A percentile compares a stretch with the other conserved stretches of the same genome.
Evolutionary conservation across 106 monocot genomes (phyloP).

Genomic region (Agapanthus africanus): DNA sequence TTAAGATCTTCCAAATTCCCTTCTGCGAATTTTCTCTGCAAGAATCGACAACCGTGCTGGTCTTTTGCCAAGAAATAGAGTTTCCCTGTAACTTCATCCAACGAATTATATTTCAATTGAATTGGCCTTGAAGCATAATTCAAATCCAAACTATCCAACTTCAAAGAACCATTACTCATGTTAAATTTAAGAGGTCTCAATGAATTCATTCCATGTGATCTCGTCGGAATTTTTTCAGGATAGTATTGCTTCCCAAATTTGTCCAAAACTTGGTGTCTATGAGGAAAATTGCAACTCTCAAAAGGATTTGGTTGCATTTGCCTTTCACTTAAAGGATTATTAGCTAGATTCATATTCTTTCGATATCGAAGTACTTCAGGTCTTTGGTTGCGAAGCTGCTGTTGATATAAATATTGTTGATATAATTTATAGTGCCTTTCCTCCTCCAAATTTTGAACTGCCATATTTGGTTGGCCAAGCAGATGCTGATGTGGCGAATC

Average conservation of each 20-base stretch:
- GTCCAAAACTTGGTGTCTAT: slow-evolving; percentile 6
- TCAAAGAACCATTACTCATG: slow-evolving; percentile 12
- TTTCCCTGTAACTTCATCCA: slow-evolving; percentile 28
- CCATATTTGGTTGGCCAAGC: background rate
- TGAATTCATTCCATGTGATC: slow-evolving; percentile 14
- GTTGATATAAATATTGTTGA: slow-evolving; percentile 7
- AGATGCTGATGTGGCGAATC: background rate
- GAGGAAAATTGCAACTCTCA: slow-evolving; percentile 2
- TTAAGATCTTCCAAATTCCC: slow-evolving; percentile 31
- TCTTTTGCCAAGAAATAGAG: slow-evolving; percentile 48
- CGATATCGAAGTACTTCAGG: slow-evolving; percentile 4
- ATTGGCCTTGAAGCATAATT: slow-evolving; percentile 3
- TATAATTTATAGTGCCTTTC: slow-evolving; percentile 5
- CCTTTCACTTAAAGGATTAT: slow-evolving; percentile 11
- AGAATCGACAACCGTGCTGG: slow-evolving; percentile 42
- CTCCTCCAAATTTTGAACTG: too few species aligned
- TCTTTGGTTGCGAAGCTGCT: slow-evolving; percentile 7
- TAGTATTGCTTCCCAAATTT: slow-evolving; percentile 9
- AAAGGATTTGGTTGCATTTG: background rate
- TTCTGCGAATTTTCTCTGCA: slow-evolving; percentile 39
- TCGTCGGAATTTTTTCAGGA: slow-evolving; percentile 19
- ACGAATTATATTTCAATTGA: slow-evolving; percentile 14
- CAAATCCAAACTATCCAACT: slow-evolving; percentile 2
- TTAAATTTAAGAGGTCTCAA: slow-evolving; percentile 8
- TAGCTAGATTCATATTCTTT: slow-evolving; percentile 12